These are phyloP conservation scores for Phlyctochytrium bullatum DNA, from an alignment of 192 early-diverging fungal genomes.

Conservation along the genomic window DNA sequence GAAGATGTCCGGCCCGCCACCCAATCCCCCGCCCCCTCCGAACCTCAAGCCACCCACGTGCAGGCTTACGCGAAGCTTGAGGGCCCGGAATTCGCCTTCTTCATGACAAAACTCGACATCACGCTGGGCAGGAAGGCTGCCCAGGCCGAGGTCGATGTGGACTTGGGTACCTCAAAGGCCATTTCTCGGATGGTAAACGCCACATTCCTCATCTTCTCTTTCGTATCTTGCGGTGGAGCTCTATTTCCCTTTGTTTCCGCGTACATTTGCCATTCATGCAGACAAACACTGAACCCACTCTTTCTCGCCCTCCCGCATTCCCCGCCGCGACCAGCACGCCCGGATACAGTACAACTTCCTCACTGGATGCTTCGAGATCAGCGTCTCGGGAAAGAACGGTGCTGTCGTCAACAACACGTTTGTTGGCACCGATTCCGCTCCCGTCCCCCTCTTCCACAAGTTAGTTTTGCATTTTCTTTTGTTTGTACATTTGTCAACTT, in stretches of 20 bases:
- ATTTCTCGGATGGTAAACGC: conserved; percentile 60
- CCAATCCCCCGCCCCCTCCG: too few species aligned
- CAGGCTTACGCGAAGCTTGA: conserved; percentile 90
- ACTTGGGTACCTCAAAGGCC: conserved; percentile 78
- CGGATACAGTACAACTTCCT: conserved; percentile 83
- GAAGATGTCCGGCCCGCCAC: too few species aligned
- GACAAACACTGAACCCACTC: neutral
- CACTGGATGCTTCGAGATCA: conserved; percentile 77
- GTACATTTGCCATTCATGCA: too few species aligned
- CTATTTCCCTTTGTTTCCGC: neutral
- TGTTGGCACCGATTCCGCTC: conserved; percentile 60
- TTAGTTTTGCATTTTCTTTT: conserved; percentile 26
- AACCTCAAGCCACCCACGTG: conserved; percentile 55
- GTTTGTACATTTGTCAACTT: neutral
- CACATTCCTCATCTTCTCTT: neutral
- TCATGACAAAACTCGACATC: conserved; percentile 76
- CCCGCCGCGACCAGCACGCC: conserved; percentile 57
- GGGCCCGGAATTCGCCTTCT: conserved; percentile 80
- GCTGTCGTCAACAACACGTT: conserved; percentile 82
- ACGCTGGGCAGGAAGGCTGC: conserved; percentile 71
- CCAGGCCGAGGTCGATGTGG: conserved; percentile 72
- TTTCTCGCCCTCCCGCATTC: neutral
- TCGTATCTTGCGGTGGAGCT: neutral
- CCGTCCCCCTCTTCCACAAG: conserved; percentile 63
- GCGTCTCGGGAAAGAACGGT: conserved; percentile 87